Evolutionary conservation across 2,329 filamentous ascomycete species (phyloP).

Genomic region (Metarhizium humberi): DNA sequence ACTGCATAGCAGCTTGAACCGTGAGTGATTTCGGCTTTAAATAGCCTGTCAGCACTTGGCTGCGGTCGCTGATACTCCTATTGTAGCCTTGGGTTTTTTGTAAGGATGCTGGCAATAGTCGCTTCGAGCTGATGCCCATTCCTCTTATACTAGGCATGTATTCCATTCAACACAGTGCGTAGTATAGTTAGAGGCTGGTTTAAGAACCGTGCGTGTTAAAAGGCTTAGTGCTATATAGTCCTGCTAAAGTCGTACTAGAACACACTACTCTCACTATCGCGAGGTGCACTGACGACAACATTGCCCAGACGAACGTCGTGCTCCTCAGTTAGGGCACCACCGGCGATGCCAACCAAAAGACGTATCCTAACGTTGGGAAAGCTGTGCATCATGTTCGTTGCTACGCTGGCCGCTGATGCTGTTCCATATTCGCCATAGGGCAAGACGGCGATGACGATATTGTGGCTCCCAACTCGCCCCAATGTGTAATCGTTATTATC

Average conservation of each 20-base stretch:
- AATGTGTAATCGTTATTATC: constrained; percentile 9
- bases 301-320: constrained; percentile 23
- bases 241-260: constrained; percentile 17
- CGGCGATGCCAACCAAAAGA: constrained; percentile 8
- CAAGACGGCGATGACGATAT: constrained; percentile 10
- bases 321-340: constrained; percentile 21
- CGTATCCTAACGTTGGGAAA: constrained; percentile 19
- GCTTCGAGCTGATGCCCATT: constrained; percentile 7
- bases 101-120: not conserved
- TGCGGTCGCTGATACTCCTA: not conserved
- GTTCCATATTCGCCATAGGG: constrained; percentile 7
- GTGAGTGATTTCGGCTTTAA: no score
- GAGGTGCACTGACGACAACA: constrained; percentile 10
- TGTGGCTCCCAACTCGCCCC: constrained; percentile 8
- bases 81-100: not conserved
- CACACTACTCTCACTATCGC: constrained; percentile 7
- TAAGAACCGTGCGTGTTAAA: constrained; percentile 5
- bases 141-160: not conserved
- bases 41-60: no score
- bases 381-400: constrained; percentile 16
- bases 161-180: constrained; percentile 3
- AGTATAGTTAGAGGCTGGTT: constrained; percentile 10
- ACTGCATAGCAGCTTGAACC: not conserved
- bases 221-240: constrained; percentile 6
- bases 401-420: constrained; percentile 12